Evolutionary conservation across 768 basidiomycete genomes (phyloP), one percentile per base, ranked within the genome.

Genomic region (Xerocomellus chrysenteron): DNA sequence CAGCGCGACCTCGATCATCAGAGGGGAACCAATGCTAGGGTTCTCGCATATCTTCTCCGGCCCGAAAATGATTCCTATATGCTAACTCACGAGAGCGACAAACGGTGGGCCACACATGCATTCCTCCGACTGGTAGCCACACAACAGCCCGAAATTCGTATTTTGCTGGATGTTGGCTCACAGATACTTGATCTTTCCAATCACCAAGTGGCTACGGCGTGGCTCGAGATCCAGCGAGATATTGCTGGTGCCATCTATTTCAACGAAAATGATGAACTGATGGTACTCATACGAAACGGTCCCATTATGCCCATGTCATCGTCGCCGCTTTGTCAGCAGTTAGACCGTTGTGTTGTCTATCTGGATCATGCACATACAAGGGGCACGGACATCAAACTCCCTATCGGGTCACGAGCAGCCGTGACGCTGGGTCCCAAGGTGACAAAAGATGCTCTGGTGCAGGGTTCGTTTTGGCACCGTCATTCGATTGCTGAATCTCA

Each of bases 141-240:
- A 2, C 72, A 78, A 54, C 48, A 49, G 0, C 75, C 76, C 0
- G 59, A 67, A 12, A 68, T 82, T 14, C 70, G 72, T 37, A 78
- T 83, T 14, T 62, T 83, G 26, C 64, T 83, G 4, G 82, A 84
- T 50, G 79, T 83, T 9, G 82, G 82, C 0, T 81, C 82, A 0
- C 82, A 83, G 59, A 77, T 83, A 52, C 70, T 83, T 3, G 81
- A 83, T 41, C 58, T 78, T 11, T 63, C 67, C 17, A 83, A 81
- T 49, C 24, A 51, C 1, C 62, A 79, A 24, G 48, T 83, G 2
- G 78, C 72, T 2, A 28, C 52, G 16, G 46, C 59, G 6, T 84
- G 82, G 83, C 70, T 83, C 3, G 26, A 47, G 14, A 52, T 62
- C 32, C 0, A 48, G 52, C 14, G 47, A 50, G 4, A 30, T n/a